Percentiles rank a stretch among this genome's conserved stretches.
phyloP scores from a whole-genome alignment of 306 rosid species.

The Mimosa pudica region DNA sequence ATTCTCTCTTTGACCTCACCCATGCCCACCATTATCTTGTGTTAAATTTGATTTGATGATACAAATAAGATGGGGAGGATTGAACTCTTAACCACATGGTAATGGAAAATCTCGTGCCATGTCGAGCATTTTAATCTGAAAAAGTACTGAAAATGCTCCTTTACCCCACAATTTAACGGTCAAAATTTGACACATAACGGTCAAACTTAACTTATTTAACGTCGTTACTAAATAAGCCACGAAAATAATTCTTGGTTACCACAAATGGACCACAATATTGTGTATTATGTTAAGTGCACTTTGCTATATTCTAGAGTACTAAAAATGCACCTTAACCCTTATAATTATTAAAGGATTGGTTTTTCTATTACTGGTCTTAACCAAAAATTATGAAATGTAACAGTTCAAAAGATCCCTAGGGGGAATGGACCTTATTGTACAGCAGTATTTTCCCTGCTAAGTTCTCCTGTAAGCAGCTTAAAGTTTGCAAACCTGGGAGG shows the following conservation, averaged over 20 bases:
- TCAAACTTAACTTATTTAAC: no score
- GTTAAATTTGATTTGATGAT: neutral
- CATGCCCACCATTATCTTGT: neutral
- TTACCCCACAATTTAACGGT: no score
- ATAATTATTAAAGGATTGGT: slow-evolving; percentile 24
- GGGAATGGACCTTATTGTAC: slow-evolving; percentile 65
- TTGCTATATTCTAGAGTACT: no score
- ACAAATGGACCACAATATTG: no score
- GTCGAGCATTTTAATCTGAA: neutral
- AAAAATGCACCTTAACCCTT: no score
- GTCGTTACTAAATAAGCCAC: no score
- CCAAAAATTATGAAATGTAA: slow-evolving; percentile 40
- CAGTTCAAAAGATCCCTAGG: slow-evolving; percentile 56
- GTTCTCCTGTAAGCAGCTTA: slow-evolving; percentile 59
- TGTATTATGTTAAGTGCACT: no score
- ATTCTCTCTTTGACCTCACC: neutral
- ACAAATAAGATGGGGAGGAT: neutral
- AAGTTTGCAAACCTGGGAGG: slow-evolving; percentile 64
- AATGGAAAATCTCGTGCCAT: neutral
- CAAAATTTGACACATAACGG: no score
- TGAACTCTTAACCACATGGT: neutral
- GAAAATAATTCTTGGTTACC: no score
- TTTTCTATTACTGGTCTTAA: slow-evolving; percentile 8
- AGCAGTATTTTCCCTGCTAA: slow-evolving; percentile 63
- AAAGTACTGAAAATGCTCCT: no score